Conservation (phyloP, 495 filamentous ascomycete species). For the Amphirosellinia nigrospora region DNA sequence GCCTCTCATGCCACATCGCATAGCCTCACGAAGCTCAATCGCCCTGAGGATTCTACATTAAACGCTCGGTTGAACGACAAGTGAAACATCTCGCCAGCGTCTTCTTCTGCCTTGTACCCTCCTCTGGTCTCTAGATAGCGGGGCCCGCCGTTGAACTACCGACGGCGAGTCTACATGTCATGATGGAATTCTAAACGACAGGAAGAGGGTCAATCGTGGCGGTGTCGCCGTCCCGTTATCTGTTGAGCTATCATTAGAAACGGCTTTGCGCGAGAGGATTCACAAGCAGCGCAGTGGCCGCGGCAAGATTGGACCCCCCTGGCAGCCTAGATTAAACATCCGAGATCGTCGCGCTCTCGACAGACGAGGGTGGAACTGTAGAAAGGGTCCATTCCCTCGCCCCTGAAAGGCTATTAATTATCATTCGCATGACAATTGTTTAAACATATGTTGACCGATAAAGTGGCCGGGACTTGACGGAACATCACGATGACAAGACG, state of each 20-base stretch:
- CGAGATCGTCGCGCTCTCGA: conserved; percentile 23
- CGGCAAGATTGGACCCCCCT: conserved; percentile 16
- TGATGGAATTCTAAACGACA: conserved; percentile 1
- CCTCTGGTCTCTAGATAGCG: neutral
- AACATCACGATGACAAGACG: conserved; percentile 4
- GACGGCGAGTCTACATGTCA: conserved; percentile 4
- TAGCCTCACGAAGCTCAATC: conserved; percentile 21
- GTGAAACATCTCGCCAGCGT: conserved; percentile 23
- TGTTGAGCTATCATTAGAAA: conserved; percentile 27
- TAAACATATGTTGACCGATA: neutral
- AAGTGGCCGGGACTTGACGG: conserved; percentile 18
- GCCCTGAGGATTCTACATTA: conserved; percentile 13
- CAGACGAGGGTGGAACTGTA: conserved; percentile 17
- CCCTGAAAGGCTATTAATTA: conserved; percentile 17
- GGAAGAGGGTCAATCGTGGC: conserved; percentile 19
- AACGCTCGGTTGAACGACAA: conserved; percentile 8
- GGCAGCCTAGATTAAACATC: conserved; percentile 18
- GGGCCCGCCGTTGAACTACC: conserved; percentile 14
- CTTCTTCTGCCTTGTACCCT: conserved; percentile 3
- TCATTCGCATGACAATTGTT: conserved; percentile 18
- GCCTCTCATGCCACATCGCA: conserved; percentile 15
- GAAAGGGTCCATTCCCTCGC: conserved; percentile 18
- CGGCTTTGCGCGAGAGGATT: conserved; percentile 24
- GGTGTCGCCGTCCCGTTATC: conserved; percentile 9
- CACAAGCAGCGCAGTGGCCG: conserved; percentile 5